These are phyloP conservation scores for Naganishia kalamii DNA, from an alignment of 768 basidiomycete genomes.

Conservation along the genomic window DNA sequence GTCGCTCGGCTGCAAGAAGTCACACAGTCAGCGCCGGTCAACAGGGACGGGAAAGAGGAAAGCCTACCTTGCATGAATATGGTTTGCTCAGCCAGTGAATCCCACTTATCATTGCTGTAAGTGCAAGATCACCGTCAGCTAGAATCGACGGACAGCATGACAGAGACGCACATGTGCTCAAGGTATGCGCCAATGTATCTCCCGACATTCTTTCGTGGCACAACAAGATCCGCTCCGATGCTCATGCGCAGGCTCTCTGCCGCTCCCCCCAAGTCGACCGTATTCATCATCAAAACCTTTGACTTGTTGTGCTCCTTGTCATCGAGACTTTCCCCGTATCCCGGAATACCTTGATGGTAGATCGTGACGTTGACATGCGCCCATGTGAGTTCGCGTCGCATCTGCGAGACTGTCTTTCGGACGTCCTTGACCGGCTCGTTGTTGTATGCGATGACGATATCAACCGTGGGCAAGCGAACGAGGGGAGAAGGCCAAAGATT, in stretches of 20 bases:
- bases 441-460: background rate
- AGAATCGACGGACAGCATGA: too few relatives aligned
- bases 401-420: background rate
- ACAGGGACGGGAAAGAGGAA: too few relatives aligned
- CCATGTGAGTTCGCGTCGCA: background rate
- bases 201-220: background rate
- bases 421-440: background rate
- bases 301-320: background rate
- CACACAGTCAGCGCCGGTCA: background rate
- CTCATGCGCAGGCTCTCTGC: background rate
- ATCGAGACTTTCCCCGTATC: background rate
- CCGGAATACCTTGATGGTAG: background rate
- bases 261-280: background rate
- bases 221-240: background rate
- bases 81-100: background rate
- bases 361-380: background rate
- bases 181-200: background rate
- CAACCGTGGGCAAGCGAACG: background rate
- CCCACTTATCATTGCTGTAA: background rate
- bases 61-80: conserved; percentile 5
- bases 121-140: too few relatives aligned
- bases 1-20: background rate
- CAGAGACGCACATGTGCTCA: background rate
- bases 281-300: too few relatives aligned
- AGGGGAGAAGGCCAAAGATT: background rate